A percentile compares a stretch with the other conserved stretches of the same genome.
These are phyloP conservation scores for Notholithocarpus densiflorus DNA, from an alignment of 306 rosid genomes.

Conservation along the genomic window DNA sequence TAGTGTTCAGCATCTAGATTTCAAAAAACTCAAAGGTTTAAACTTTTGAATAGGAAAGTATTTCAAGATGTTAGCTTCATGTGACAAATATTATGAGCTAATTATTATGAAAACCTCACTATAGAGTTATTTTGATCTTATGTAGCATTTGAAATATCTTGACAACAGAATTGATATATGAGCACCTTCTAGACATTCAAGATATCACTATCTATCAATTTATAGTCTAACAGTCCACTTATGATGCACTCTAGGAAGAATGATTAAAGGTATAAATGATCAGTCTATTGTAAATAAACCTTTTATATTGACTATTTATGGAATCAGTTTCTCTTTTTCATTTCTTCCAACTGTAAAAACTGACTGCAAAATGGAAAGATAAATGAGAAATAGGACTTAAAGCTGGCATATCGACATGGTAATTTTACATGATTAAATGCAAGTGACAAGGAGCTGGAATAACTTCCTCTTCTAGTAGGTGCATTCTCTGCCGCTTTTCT, in stretches of 20 bases:
- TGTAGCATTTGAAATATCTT: neutral
- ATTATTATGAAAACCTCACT: neutral
- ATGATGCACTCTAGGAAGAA: neutral
- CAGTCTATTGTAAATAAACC: too few relatives aligned
- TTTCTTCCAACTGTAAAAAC: neutral
- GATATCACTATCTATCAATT: neutral
- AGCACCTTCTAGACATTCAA: neutral
- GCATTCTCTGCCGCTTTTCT: slow-evolving; percentile 14
- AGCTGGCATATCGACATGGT: slow-evolving; percentile 49
- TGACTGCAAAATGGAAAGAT: neutral
- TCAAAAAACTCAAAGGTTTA: neutral
- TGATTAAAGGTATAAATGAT: neutral
- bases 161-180: neutral
- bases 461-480: slow-evolving; percentile 38
- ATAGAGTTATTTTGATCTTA: neutral
- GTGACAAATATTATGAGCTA: neutral
- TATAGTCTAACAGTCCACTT: neutral
- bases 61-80: neutral
- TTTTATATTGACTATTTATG: too few relatives aligned
- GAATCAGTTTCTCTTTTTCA: neutral
- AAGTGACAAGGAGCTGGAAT: slow-evolving; percentile 47
- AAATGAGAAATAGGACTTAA: slow-evolving; percentile 27
- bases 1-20: neutral
- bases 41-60: neutral
- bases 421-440: slow-evolving; percentile 46